Base-by-base conservation (phyloP, 176 grass and related monocot species). In the Ensete ventricosum region DNA sequence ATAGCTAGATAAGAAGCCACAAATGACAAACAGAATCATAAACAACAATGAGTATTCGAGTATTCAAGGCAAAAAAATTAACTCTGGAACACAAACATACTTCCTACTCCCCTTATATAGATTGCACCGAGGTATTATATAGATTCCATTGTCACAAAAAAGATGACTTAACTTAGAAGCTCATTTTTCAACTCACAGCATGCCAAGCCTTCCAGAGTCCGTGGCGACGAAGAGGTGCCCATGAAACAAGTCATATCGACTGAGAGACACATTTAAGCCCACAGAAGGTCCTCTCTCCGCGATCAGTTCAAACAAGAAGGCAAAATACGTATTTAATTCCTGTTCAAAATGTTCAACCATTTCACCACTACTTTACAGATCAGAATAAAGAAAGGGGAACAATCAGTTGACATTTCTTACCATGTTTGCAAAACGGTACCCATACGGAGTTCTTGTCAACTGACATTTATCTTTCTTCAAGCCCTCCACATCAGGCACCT, bases 251-350 rank as follows among this genome's bases (percentile, higher is more conserved):
- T 98, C 90, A 0, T 91, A 89, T 17, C 88, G 88, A 83, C 11
- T 87, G 52, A 98, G 84, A 3, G 90, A 89, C 50, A 89, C 65
- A 76, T 97, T 93, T 68, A 93, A 87, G 67, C 90, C 90, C 80
- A 97, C 71, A 1, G 75, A 87, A 78, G 88, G 88, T 79, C 83
- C 90, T 48, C 88, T 74, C 50, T 69, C 62, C 73, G 68, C 82
- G 72, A 98, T 91, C 77, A 98, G 75, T 82, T 91, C 88, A 80
- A 98, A 98, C 81, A 98, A 57, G 71, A 91, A 93, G 0, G 90
- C 94, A 12, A 98, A 82, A 80, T 89, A 98, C 9, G 82, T 83
- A 78, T 93, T 98, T 76, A 98, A 85, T 14, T 91, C 88, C 90
- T 98, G 90, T 53, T 73, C 73, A 72, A n/a, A 78, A 43, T 68